Evolutionary conservation across 2,329 filamentous ascomycete genomes (phyloP).

Genomic region (Diaporthe sp.): DNA sequence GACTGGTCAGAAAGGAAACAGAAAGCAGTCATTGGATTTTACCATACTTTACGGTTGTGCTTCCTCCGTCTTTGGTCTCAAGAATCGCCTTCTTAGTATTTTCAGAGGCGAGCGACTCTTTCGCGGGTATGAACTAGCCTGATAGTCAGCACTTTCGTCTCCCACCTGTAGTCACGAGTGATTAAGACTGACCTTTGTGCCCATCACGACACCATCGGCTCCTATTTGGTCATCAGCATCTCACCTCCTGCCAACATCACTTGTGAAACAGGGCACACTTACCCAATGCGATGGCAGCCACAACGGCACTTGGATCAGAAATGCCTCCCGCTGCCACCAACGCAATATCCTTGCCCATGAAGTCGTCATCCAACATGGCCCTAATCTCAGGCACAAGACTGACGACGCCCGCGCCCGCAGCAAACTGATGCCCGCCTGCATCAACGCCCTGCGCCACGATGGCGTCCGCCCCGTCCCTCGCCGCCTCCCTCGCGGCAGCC

Average conservation of each 20-base stretch:
- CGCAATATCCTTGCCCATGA: conserved; percentile 49
- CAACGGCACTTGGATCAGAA: conserved; percentile 65
- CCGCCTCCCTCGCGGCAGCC: conserved; percentile 62
- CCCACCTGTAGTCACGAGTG: neutral
- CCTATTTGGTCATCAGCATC: conserved; percentile 45
- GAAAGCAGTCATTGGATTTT: neutral
- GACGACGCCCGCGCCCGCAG: conserved; percentile 65
- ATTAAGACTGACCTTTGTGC: conserved; percentile 50
- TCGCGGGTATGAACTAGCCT: conserved; percentile 56
- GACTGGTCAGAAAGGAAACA: neutral
- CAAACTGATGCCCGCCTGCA: conserved; percentile 74
- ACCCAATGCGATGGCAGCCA: conserved; percentile 68
- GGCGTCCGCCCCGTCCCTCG: conserved; percentile 65
- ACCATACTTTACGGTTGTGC: conserved; percentile 58
- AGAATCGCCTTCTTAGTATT: conserved; percentile 56
- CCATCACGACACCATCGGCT: conserved; percentile 59
- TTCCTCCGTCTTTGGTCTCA: conserved; percentile 57
- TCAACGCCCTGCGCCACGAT: conserved; percentile 74
- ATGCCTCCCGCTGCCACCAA: conserved; percentile 73
- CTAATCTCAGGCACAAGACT: conserved; percentile 69
- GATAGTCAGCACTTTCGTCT: neutral
- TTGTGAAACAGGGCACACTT: conserved; percentile 38
- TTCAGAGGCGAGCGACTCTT: conserved; percentile 57
- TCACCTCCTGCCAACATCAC: neutral
- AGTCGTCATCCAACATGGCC: conserved; percentile 57